Conservation (phyloP, 495 filamentous ascomycete genomes). For the Friedmanniomyces endolithicus region DNA sequence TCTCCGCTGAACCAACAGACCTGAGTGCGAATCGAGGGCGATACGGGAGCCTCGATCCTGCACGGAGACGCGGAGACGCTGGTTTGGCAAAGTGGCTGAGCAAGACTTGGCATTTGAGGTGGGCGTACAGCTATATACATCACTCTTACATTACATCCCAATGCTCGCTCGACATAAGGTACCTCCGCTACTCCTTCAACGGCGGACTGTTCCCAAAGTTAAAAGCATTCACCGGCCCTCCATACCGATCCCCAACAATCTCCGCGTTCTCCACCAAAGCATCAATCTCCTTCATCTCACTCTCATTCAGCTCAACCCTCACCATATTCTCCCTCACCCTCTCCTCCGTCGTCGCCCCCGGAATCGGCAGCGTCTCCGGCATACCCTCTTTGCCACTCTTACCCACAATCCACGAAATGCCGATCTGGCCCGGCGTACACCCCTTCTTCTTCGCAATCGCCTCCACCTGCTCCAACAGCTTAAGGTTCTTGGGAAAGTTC, state of each 20-base stretch:
- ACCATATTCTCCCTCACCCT: conserved; percentile 32
- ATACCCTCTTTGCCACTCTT: conserved; percentile 47
- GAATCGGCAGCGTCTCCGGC: conserved; percentile 70
- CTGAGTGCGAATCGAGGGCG: too few relatives aligned
- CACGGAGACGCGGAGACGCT: too few relatives aligned
- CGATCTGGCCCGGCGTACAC: conserved; percentile 62
- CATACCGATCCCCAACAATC: conserved; percentile 28
- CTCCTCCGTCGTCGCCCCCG: conserved; percentile 45
- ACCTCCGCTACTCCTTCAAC: conserved; percentile 12
- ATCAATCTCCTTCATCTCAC: conserved; percentile 31
- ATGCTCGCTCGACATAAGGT: too few relatives aligned
- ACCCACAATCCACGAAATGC: conserved; percentile 56
- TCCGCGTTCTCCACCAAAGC: conserved; percentile 25
- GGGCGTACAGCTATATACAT: too few relatives aligned
- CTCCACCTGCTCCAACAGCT: conserved; percentile 54
- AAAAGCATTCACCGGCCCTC: background rate
- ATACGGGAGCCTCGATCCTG: too few relatives aligned
- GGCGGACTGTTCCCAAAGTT: conserved; percentile 6
- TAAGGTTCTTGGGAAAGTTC: conserved; percentile 59
- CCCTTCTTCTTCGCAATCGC: conserved; percentile 57
- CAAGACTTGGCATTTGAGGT: too few relatives aligned
- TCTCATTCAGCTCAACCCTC: conserved; percentile 25
- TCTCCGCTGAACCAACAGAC: too few relatives aligned
- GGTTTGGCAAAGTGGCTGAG: too few relatives aligned
- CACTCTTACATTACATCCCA: too few relatives aligned